Conservation (phyloP, 1,139 yeast species). For the Pichia sp. region DNA sequence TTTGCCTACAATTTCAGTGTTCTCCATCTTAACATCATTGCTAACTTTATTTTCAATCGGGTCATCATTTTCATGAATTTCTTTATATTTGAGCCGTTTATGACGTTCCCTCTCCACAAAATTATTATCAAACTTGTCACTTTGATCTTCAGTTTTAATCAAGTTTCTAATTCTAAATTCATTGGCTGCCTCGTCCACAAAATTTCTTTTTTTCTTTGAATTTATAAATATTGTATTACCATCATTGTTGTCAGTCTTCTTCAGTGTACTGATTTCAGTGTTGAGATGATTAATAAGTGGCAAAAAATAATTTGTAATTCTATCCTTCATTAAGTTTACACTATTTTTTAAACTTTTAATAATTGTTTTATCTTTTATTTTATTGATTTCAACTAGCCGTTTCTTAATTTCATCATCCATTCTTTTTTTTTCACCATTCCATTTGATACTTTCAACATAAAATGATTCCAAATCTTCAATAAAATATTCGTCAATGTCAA, state of each 20-base stretch:
- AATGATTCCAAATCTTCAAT: conserved; percentile 8
- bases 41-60: not conserved
- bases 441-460: not conserved
- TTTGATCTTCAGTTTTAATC: conserved; percentile 20
- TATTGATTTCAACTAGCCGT: not conserved
- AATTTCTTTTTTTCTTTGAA: not conserved
- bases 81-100: conserved; percentile 36
- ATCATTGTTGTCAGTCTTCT: not conserved
- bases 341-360: conserved; percentile 2
- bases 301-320: conserved; percentile 6
- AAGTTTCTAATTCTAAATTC: conserved; percentile 48
- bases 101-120: conserved; percentile 25
- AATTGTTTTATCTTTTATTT: conserved; percentile 3
- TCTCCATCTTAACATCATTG: not conserved
- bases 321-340: conserved; percentile 5
- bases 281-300: conserved; percentile 8
- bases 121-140: conserved; percentile 20
- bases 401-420: conserved; percentile 2
- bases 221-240: conserved; percentile 3
- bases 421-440: not conserved
- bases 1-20: too few relatives aligned
- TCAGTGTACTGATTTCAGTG: not conserved
- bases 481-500: conserved; percentile 12
- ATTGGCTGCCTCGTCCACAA: not conserved
- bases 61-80: conserved; percentile 38